Evolutionary conservation across 2,329 filamentous ascomycete species (phyloP), one percentile per base, ranked within the genome.

Genomic region (Cladosporium sp.): DNA sequence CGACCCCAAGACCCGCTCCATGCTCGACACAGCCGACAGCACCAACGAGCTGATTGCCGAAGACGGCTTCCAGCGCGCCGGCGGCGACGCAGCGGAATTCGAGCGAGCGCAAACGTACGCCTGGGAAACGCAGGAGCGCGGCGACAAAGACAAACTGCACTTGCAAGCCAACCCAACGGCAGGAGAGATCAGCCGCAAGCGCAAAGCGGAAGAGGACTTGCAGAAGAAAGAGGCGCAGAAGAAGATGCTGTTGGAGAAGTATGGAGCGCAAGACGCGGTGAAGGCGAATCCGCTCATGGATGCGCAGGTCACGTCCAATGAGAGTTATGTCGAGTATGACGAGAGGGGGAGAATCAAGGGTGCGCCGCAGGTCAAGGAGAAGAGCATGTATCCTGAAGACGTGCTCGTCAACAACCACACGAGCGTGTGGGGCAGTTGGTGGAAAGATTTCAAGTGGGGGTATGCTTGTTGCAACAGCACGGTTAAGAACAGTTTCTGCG

Each of bases 401-500:
- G 80, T 97, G 0, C 77, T 89, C 55, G 83, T 88, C 71, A 93
- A 96, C 77, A 99, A 99, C 69, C 94, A 99, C 75, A 91, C 85
- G 3, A 87, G 88, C 0, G 87, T 96, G 3, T 99, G 91, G 90
- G 94, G 94, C 49, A 96, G 91, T 68, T 99, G 94, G 94, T 99
- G 94, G 94, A 84, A 86, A 54, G 86, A 90, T 69, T 97, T 97
- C 76, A 83, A 88, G 73, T 99, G 94, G 94, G 94, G 94, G 1
- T 99, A 96, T 73, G 83, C 89, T 20, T 99, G 94, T 73, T 99
- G 94, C 77, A 91, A 95, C 71, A 96, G 91, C 0, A 87, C 86
- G 20, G 84, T 96, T 61, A 97, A 96, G 76, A 97, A 99, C 74
- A 96, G 91, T 68, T 99, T 97, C 69, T 99, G 94, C 73, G 97